These are phyloP conservation scores for Xylaria palmicola DNA, from an alignment of 495 filamentous ascomycete genomes.

Conservation along the genomic window DNA sequence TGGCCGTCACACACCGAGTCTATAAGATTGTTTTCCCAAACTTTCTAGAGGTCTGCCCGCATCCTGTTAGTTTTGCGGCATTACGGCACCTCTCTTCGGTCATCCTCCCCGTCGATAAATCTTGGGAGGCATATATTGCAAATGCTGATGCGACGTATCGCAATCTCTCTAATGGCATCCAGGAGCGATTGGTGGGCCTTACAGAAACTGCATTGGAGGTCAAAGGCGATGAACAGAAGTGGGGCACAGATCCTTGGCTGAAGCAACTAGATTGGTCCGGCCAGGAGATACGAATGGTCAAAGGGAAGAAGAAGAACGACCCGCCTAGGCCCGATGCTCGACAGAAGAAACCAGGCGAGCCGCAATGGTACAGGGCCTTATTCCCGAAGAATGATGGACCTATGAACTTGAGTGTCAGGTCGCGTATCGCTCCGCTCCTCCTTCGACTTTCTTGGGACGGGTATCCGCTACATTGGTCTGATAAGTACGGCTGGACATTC, in stretches of 20 bases:
- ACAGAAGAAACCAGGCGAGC: constrained; percentile 94
- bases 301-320: constrained; percentile 82
- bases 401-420: constrained; percentile 81
- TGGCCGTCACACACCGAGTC: constrained; percentile 86
- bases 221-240: constrained; percentile 66
- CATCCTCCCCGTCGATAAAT: constrained; percentile 83
- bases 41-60: constrained; percentile 85
- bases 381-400: constrained; percentile 61
- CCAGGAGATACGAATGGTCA: constrained; percentile 86
- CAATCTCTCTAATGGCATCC: constrained; percentile 69
- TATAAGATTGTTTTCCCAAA: constrained; percentile 88
- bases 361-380: constrained; percentile 92
- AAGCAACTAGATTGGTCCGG: constrained; percentile 92
- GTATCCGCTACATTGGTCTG: constrained; percentile 87
- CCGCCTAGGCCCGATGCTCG: constrained; percentile 72
- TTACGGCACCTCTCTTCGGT: constrained; percentile 88
- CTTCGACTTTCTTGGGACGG: constrained; percentile 87
- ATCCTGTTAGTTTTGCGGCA: constrained; percentile 96
- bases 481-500: constrained; percentile 90
- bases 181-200: constrained; percentile 67
- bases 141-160: constrained; percentile 85
- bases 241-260: constrained; percentile 82
- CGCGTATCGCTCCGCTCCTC: constrained; percentile 82
- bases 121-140: constrained; percentile 80
- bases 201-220: constrained; percentile 71